Conservation (phyloP, 2,329 filamentous ascomycete genomes). For the Aaosphaeria arxii region DNA sequence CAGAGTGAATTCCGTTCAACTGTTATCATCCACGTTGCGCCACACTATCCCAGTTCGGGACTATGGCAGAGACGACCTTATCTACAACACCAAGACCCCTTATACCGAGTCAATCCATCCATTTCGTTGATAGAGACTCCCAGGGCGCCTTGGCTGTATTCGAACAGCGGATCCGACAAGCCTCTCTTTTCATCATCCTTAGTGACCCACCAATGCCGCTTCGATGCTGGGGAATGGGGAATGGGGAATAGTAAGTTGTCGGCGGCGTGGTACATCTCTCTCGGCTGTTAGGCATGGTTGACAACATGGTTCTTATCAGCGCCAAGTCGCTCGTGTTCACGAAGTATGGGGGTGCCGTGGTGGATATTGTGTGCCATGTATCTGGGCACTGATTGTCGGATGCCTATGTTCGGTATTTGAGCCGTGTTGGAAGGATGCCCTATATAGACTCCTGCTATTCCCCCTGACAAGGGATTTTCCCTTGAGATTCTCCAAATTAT, state of each 20-base stretch:
- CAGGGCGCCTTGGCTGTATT: slow-evolving; percentile 6
- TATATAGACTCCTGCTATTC: slow-evolving; percentile 16
- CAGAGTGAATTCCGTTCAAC: background rate
- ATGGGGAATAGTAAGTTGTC: slow-evolving; percentile 9
- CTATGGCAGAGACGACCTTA: slow-evolving; percentile 5
- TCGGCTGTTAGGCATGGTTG: no score
- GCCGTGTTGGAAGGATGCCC: slow-evolving; percentile 2
- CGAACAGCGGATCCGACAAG: slow-evolving; percentile 2
- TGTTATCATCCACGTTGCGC: background rate
- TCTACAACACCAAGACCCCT: slow-evolving; percentile 12
- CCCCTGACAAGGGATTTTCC: slow-evolving; percentile 7
- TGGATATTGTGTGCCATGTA: slow-evolving; percentile 10
- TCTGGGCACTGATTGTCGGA: background rate
- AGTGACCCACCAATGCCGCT: slow-evolving; percentile 9
- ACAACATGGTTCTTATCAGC: slow-evolving; percentile 22
- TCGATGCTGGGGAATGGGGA: slow-evolving; percentile 7
- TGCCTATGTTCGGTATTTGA: slow-evolving; percentile 8
- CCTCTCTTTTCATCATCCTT: slow-evolving; percentile 1
- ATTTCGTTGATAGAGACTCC: background rate
- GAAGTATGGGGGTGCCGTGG: slow-evolving; percentile 11
- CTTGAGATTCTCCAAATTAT: background rate
- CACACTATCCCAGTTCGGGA: background rate
- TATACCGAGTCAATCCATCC: slow-evolving; percentile 1
- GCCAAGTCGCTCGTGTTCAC: slow-evolving; percentile 22
- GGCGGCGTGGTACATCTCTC: slow-evolving; percentile 1